Evolutionary conservation across 192 early-diverging fungal species (phyloP).

Genomic region (Coemansia sp.): DNA sequence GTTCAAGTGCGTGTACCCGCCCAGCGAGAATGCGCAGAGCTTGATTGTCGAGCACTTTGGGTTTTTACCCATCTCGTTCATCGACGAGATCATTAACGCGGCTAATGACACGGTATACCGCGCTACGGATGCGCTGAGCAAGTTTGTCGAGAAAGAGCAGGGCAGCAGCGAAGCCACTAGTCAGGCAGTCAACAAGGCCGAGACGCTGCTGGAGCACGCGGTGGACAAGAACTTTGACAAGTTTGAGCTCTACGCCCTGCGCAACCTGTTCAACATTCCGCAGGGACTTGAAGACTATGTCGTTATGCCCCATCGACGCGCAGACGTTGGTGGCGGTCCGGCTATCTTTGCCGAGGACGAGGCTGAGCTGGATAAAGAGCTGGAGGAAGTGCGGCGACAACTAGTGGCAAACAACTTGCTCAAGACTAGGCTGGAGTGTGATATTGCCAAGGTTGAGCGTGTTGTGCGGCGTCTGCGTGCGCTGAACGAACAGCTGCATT

Average conservation of each 20-base stretch:
- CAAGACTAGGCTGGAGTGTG: conserved; percentile 24
- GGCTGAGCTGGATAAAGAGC: conserved; percentile 35
- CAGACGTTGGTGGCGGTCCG: conserved; percentile 4
- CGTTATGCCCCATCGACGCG: conserved; percentile 36
- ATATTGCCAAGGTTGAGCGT: conserved; percentile 32
- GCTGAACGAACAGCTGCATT: conserved; percentile 40
- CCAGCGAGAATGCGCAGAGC: conserved; percentile 41
- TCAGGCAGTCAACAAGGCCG: conserved; percentile 67
- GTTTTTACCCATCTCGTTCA: conserved; percentile 73
- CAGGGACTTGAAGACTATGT: conserved; percentile 43
- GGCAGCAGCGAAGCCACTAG: conserved; percentile 47
- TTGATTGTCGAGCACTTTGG: conserved; percentile 77
- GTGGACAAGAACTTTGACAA: conserved; percentile 84
- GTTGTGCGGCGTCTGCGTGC: conserved; percentile 31
- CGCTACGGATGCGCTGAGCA: conserved; percentile 65
- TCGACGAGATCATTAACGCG: conserved; percentile 79
- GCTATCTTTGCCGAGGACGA: conserved; percentile 39
- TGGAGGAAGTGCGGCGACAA: conserved; percentile 36
- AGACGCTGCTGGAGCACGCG: conserved; percentile 72
- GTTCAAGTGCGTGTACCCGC: conserved; percentile 49
- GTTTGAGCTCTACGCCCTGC: conserved; percentile 74
- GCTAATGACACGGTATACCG: conserved; percentile 73
- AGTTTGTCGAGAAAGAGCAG: conserved; percentile 63
- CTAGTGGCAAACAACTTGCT: conserved; percentile 36
- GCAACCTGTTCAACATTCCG: conserved; percentile 73